Evolutionary conservation across 2,329 filamentous ascomycete species (phyloP).

Genomic region (Elsinoe ampelina): DNA sequence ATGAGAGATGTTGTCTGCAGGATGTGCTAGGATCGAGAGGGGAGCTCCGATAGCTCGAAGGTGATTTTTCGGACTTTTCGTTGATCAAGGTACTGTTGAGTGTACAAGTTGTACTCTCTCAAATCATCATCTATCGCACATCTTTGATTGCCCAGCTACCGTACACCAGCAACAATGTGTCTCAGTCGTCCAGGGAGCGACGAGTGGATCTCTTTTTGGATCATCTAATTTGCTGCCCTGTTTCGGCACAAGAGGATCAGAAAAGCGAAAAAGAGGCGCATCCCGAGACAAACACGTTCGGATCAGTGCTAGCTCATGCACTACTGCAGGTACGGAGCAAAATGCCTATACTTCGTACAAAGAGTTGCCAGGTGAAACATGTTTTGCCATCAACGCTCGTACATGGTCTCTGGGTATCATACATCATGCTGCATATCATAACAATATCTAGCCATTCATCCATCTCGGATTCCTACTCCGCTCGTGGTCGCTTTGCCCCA

Average conservation of each 20-base stretch:
- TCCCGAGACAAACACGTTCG: conserved; percentile 1
- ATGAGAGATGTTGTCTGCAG: not conserved
- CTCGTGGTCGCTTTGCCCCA: conserved; percentile 17
- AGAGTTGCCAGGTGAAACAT: conserved; percentile 9
- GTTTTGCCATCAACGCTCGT: not conserved
- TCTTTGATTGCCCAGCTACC: not conserved
- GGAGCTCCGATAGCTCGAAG: too few species aligned
- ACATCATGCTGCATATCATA: conserved; percentile 3
- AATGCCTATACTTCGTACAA: too few species aligned
- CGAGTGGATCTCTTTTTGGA: conserved; percentile 3
- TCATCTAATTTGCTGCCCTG: conserved; percentile 4
- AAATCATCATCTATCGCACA: not conserved
- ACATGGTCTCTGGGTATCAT: not conserved
- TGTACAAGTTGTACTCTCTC: not conserved
- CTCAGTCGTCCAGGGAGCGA: not conserved
- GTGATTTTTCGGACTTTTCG: not conserved
- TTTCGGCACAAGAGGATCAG: conserved; percentile 4
- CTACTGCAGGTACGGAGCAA: conserved; percentile 4
- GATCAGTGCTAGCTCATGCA: not conserved
- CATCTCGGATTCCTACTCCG: conserved; percentile 12
- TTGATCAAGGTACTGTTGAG: not conserved
- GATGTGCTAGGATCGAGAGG: not conserved
- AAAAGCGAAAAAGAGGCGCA: not conserved
- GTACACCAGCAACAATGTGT: not conserved
- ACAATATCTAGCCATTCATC: not conserved